Percentiles rank a stretch among this genome's conserved stretches.
phyloP scores from a whole-genome alignment of 2,329 filamentous ascomycete species.

The Aspergillus vadensis region DNA sequence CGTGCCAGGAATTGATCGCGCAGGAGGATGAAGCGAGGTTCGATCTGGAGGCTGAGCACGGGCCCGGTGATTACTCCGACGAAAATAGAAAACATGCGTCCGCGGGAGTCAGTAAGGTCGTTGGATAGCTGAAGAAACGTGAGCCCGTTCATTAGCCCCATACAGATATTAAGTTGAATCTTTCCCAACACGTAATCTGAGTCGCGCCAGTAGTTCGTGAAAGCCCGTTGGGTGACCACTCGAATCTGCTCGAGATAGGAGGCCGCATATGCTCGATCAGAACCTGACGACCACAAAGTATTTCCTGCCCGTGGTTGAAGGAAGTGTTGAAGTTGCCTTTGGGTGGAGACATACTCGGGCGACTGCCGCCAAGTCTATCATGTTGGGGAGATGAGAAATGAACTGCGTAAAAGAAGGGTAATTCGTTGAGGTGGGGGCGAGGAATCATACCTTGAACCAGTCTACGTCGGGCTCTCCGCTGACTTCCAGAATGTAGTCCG shows the following conservation, averaged over 20 bases:
- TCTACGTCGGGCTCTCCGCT: constrained; percentile 36
- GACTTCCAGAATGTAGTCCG: constrained; percentile 10
- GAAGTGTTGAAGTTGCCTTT: too few species aligned
- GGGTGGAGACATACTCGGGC: too few species aligned
- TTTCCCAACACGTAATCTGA: constrained; percentile 15
- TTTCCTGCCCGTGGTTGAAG: background rate
- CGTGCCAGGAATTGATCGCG: constrained; percentile 16
- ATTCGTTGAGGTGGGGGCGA: too few species aligned
- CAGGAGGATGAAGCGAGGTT: constrained; percentile 18
- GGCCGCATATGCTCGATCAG: constrained; percentile 18
- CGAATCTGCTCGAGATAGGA: constrained; percentile 54
- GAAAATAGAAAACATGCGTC: constrained; percentile 11
- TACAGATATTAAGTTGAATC: constrained; percentile 12
- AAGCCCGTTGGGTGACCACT: constrained; percentile 58
- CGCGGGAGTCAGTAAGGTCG: background rate
- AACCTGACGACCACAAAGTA: background rate
- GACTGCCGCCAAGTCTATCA: too few species aligned
- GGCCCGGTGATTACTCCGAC: constrained; percentile 9
- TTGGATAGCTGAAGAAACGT: constrained; percentile 6
- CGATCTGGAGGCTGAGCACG: constrained; percentile 10
- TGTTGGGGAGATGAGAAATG: too few species aligned
- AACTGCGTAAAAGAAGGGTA: too few species aligned
- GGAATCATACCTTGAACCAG: too few species aligned
- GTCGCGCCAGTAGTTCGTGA: constrained; percentile 20
- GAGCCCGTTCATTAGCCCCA: constrained; percentile 15